These are phyloP conservation scores for Pythium sukuiense DNA, from an alignment of 352 stramenopile species.

Conservation along the genomic window DNA sequence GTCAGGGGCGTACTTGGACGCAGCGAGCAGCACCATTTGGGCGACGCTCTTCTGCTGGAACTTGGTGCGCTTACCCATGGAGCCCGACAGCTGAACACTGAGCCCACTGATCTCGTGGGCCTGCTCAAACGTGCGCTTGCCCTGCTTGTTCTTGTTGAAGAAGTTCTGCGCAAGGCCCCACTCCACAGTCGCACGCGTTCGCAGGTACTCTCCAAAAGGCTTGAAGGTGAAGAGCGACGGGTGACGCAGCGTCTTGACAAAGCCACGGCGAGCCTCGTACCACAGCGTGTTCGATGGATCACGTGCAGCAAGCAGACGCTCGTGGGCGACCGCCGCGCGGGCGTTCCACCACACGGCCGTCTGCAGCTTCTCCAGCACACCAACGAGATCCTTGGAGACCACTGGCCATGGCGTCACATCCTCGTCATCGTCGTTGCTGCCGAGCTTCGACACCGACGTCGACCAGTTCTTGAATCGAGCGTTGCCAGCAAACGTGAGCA, in stretches of 20 bases:
- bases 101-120: constrained; percentile 86
- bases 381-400: constrained; percentile 7
- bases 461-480: constrained; percentile 65
- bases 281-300: constrained; percentile 74
- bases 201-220: constrained; percentile 48
- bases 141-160: constrained; percentile 90
- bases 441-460: constrained; percentile 40
- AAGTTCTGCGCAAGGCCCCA: constrained; percentile 92
- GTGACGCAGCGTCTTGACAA: constrained; percentile 41
- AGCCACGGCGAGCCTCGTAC: constrained; percentile 68
- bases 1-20: constrained; percentile 52
- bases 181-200: constrained; percentile 87
- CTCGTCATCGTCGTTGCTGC: constrained; percentile 44
- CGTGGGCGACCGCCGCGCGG: constrained; percentile 67
- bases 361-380: constrained; percentile 34
- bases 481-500: constrained; percentile 69
- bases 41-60: constrained; percentile 92
- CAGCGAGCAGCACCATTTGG: constrained; percentile 84
- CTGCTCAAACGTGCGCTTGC: constrained; percentile 88
- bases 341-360: constrained; percentile 76
- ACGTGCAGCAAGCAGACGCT: constrained; percentile 65
- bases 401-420: constrained; percentile 32
- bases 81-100: constrained; percentile 88
- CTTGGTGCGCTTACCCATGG: constrained; percentile 94
- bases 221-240: constrained; percentile 42